A percentile compares a stretch with the other conserved stretches of the same genome.
phyloP scores from a whole-genome alignment of 1,139 yeast species.

The Magnusiomyces fungicola region DNA sequence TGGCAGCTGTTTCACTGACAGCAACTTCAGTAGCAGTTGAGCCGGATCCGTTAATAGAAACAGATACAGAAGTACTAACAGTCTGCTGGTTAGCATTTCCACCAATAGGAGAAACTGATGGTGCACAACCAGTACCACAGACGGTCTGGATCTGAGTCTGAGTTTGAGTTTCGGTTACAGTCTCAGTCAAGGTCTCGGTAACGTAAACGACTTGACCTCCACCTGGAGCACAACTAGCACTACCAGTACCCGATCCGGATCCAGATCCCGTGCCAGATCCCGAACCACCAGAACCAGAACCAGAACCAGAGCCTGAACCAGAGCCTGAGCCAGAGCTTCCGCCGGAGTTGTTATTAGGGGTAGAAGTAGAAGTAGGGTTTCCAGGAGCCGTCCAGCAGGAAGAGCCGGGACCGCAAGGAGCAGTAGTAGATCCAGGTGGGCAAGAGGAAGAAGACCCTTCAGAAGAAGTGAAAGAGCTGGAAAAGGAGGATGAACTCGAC shows the following conservation, averaged over 20 bases:
- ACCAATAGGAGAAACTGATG: too few species aligned
- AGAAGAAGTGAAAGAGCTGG: neutral
- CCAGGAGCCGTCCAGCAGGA: neutral
- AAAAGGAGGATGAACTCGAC: neutral
- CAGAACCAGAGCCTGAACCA: neutral
- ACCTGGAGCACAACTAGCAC: neutral
- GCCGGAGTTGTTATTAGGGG: neutral
- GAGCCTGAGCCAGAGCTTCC: neutral
- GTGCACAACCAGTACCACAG: neutral
- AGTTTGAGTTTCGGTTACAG: neutral
- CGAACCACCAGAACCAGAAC: neutral
- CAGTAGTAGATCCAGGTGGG: neutral
- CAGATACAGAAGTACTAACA: neutral
- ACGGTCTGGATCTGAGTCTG: neutral
- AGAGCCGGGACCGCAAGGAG: neutral
- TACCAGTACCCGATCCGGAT: neutral
- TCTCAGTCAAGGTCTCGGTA: neutral
- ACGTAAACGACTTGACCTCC: slow-evolving; percentile 1
- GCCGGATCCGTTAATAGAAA: neutral
- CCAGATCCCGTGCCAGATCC: neutral
- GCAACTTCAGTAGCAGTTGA: neutral
- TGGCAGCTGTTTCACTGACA: slow-evolving; percentile 1
- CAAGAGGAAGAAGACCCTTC: too few species aligned
- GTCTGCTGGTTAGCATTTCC: neutral
- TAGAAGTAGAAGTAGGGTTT: neutral